These are phyloP conservation scores for Pestalotiopsis sp. DNA, from an alignment of 2,329 filamentous ascomycete genomes.

Conservation along the genomic window DNA sequence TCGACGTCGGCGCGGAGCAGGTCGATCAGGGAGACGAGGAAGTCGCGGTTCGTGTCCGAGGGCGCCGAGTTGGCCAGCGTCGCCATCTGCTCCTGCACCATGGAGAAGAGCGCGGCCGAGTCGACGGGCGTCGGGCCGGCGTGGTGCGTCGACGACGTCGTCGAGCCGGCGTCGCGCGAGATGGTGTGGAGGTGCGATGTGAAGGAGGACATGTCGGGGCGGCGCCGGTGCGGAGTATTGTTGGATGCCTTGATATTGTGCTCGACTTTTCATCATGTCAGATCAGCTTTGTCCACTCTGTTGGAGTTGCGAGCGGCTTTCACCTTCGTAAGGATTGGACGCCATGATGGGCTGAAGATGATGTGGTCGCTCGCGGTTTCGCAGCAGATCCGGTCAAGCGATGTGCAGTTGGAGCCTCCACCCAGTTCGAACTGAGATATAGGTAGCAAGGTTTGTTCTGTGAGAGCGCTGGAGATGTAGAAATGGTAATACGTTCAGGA, in stretches of 20 bases:
- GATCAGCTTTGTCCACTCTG: background rate
- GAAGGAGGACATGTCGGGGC: conserved; percentile 58
- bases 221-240: conserved; percentile 43
- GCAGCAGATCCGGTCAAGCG: background rate
- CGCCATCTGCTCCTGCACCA: conserved; percentile 61
- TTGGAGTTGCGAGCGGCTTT: background rate
- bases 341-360: conserved; percentile 27
- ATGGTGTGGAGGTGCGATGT: conserved; percentile 13
- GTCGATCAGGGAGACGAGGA: conserved; percentile 53
- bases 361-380: background rate
- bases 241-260: conserved; percentile 59
- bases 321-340: conserved; percentile 36
- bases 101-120: conserved; percentile 57
- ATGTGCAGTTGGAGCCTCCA: no score
- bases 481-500: background rate
- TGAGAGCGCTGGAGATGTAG: background rate
- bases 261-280: conserved; percentile 50
- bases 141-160: conserved; percentile 40
- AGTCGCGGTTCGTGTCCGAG: conserved; percentile 46
- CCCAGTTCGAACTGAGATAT: no score
- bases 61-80: conserved; percentile 53
- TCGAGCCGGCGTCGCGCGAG: conserved; percentile 8
- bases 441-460: background rate
- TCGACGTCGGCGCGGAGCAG: conserved; percentile 53
- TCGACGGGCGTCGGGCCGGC: conserved; percentile 64